Percentiles rank a stretch among this genome's conserved stretches.
phyloP scores from a whole-genome alignment of 1,284 basidiomycete genomes.

The Moesziomyces sp. region DNA sequence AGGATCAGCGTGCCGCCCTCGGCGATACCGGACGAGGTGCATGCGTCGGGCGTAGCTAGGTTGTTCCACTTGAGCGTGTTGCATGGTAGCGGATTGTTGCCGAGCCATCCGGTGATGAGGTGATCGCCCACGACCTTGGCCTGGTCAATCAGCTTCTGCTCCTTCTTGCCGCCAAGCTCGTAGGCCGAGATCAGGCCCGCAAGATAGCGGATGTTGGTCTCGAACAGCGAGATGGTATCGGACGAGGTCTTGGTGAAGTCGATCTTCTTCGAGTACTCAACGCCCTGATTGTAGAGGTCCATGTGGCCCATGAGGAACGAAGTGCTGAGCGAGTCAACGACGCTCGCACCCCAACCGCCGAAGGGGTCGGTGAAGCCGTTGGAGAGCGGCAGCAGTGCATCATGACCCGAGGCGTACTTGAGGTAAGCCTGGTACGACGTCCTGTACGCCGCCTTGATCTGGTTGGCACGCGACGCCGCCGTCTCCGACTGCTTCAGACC shows the following conservation, averaged over 20 bases:
- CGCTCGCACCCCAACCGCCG: slow-evolving; percentile 61
- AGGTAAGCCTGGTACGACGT: slow-evolving; percentile 49
- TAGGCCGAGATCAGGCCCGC: slow-evolving; percentile 60
- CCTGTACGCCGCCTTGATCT: slow-evolving; percentile 47
- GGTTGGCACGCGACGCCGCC: slow-evolving; percentile 37
- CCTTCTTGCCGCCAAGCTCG: slow-evolving; percentile 55
- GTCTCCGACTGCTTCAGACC: slow-evolving; percentile 23
- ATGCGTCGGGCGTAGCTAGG: slow-evolving; percentile 17
- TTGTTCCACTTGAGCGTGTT: slow-evolving; percentile 58
- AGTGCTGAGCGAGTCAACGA: slow-evolving; percentile 58
- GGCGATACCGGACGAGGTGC: slow-evolving; percentile 44
- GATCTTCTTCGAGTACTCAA: slow-evolving; percentile 36
- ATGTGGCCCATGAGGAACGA: slow-evolving; percentile 57
- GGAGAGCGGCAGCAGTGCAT: slow-evolving; percentile 48
- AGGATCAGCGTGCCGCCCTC: slow-evolving; percentile 57
- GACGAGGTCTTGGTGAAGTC: slow-evolving; percentile 49
- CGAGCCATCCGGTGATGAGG: slow-evolving; percentile 57
- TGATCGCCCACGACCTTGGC: slow-evolving; percentile 54
- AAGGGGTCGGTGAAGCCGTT: slow-evolving; percentile 39
- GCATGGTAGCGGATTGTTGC: slow-evolving; percentile 51
- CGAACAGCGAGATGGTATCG: slow-evolving; percentile 51
- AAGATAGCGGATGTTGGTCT: slow-evolving; percentile 63
- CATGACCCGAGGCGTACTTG: slow-evolving; percentile 46
- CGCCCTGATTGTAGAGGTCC: slow-evolving; percentile 44
- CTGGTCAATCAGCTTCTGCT: slow-evolving; percentile 53